Evolutionary conservation across 768 basidiomycete genomes (phyloP), one percentile per base, ranked within the genome.

Genomic region (Tubosaeta sp.): DNA sequence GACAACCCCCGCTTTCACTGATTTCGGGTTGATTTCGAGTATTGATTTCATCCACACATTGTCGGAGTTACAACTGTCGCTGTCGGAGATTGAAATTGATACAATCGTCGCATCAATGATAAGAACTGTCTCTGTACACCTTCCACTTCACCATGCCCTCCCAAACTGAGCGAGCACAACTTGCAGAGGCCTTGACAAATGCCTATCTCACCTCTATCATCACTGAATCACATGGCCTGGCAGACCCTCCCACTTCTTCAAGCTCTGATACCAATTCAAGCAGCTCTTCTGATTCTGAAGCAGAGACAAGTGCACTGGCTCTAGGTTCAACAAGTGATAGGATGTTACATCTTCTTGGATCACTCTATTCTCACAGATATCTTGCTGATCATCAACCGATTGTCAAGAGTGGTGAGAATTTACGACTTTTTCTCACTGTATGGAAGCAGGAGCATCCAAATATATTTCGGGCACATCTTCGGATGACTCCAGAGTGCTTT

Each of bases 401-500:
- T 8, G 14, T 7, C 30, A 51, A 45, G 43, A 45, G 49, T 45
- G 44, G 49, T 30, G 43, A 51, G 29, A 51, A 51, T 31, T 39
- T 51, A 22, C 9, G 14, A 38, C 43, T 51, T 31, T 38, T 48
- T 29, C 30, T 51, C 18, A 51, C 49, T 2, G 36, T n/a, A n/a
- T n/a, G n/a, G n/a, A n/a, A n/a, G n/a, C n/a, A n/a, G n/a, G n/a
- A n/a, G n/a, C n/a, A n/a, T 13, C 36, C 43, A 44, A 43, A 44
- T 44, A 50, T 50, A 38, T 50, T 50, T 30, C 24, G 13, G 18
- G 19, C 34, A 22, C 49, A 50, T 50, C 34, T 50, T 30, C 18
- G 18, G 41, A 44, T 50, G 43, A 50, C 43, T 29, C 35, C 49
- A 21, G n/a, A 44, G 27, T 51, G 49, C 43, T 51, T 51, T 30